Evolutionary conservation across 225 moss, liverwort and hornwort species (phyloP), one percentile per base, ranked within the genome.

Genomic region (Lunularia cruciata): DNA sequence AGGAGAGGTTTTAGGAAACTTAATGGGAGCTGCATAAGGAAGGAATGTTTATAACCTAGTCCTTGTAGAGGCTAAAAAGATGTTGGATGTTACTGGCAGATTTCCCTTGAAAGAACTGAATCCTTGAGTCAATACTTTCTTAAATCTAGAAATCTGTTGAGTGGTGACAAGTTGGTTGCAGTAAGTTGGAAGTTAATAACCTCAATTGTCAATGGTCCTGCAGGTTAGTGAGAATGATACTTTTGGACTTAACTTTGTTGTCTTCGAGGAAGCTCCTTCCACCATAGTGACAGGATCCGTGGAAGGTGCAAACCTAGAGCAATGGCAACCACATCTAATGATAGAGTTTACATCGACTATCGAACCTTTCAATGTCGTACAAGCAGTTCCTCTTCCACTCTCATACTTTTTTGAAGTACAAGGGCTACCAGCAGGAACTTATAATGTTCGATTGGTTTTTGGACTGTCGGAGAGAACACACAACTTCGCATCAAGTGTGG

Each of bases 371-470:
- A 79, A 65, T 71, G 79, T 89, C 15, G 82, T 74, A 35, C 80
- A 79, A 75, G 75, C 68, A 45, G 59, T 86, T 60, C 55, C 67
- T 31, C 69, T 93, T 36, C 81, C 92, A 39, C 65, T 81, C 18
- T 88, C 90, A 8, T 82, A 81, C 35, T 93, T 88, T 74, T 90
- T 90, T 77, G 92, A 90, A 83, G 80, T 93, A 45, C 83, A 79
- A 71, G 92, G 86, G 33, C 78, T 93, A 70, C 80, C 83, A 11
- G 86, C 81, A 78, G 85, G 90, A 45, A 77, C 69, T 42, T 93
- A 88, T 48, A 70, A 48, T 57, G 86, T 79, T 25, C 74, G 84
- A 68, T 64, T 90, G 28, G 73, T 73, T 15, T 77, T 81, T 72
- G 86, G 85, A 52, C 79, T 77, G 31, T 78, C 79, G 19, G 78